phyloP scores from a whole-genome alignment of 495 filamentous ascomycete genomes.

The Talaromyces nanjingensis region DNA sequence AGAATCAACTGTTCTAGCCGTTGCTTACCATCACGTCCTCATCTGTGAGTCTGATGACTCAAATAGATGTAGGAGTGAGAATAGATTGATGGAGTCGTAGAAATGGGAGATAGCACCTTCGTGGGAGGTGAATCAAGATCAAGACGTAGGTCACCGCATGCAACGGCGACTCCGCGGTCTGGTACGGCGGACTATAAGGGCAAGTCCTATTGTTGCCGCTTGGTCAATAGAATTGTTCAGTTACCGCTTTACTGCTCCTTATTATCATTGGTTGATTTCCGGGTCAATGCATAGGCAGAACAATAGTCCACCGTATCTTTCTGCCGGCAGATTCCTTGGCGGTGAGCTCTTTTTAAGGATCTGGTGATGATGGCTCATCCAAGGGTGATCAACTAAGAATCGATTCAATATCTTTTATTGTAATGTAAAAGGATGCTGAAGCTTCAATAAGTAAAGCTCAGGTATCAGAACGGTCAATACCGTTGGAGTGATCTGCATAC shows the following conservation, averaged over 20 bases:
- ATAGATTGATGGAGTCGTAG: background rate
- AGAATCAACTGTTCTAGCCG: background rate
- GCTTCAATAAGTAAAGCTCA: background rate
- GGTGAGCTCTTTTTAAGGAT: background rate
- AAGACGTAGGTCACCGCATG: background rate
- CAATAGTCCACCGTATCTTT: background rate
- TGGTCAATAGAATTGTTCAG: background rate
- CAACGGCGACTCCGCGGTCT: background rate
- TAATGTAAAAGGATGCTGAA: background rate
- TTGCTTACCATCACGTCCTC: background rate
- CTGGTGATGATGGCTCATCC: background rate
- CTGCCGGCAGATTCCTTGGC: background rate
- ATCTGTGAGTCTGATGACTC: background rate
- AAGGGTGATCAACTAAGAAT: background rate
- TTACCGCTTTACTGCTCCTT: background rate
- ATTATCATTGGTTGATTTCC: background rate
- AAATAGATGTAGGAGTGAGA: background rate
- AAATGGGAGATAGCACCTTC: background rate
- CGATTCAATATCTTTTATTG: background rate
- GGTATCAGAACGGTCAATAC: background rate
- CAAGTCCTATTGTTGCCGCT: background rate
- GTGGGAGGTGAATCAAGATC: background rate
- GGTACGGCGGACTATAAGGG: background rate
- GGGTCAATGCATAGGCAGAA: background rate
- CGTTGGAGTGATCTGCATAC: background rate